Base-by-base conservation (phyloP, 768 basidiomycete genomes). In the Cystofilobasidium ferigula region DNA sequence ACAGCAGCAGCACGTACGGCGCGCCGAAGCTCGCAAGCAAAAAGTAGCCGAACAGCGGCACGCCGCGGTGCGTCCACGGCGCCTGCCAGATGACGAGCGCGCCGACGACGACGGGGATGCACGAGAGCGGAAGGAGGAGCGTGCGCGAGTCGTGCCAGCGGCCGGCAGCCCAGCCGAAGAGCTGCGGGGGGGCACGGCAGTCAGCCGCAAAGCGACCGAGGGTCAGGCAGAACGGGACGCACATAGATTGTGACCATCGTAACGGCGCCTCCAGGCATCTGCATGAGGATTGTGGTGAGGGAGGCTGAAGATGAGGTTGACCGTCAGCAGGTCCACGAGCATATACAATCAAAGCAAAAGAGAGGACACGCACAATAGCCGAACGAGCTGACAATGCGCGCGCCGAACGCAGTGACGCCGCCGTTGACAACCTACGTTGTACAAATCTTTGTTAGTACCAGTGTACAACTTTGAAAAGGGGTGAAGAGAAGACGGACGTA, bases 31-130 rank as follows among this genome's bases (percentile, higher is more conserved):
- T 71, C 38, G 57, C 40, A 30, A 58, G 57, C 72, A 70, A 73
- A 64, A 74, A 77, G 61, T 73, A 77, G 1, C 75, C 76, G 35
- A 76, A 74, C 34, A 77, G 56, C 0, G 77, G 76, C 1, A 73
- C 69, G 3, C 72, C 76, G 0, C 71, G 69, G 30, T 74, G 72
- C 12, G 51, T 42, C 77, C 67, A 68, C 9, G 26, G 30, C 22
- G 53, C 67, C 43, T 62, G 62, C 67, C 64, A 64, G 38, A 74
- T 71, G 61, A 72, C 69, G 22, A 73, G 35, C 18, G 74, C 70
- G 24, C 78, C 76, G 43, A 75, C 69, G 38, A 77, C 69, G 26
- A 77, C 73, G 18, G 78, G 78, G 22, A 77, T 60, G 66, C 76
- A 76, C 13, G 72, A 72, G 8, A 72, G 43, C 2, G 74, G 72